Percentiles rank a stretch among this genome's conserved stretches.
phyloP scores from a whole-genome alignment of 1,139 yeast genomes.

The Pichia sp. region DNA sequence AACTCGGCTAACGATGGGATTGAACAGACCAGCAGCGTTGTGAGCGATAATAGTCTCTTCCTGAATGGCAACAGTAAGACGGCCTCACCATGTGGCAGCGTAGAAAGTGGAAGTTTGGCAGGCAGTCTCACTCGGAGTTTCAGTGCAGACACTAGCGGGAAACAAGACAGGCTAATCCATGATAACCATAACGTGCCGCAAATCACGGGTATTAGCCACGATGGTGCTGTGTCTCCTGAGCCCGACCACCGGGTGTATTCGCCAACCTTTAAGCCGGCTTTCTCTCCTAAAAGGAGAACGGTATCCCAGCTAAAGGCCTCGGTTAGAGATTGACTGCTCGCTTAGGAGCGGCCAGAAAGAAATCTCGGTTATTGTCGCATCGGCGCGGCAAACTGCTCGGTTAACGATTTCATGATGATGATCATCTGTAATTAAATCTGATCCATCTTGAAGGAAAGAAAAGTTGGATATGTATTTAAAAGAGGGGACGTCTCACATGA shows the following conservation, averaged over 20 bases:
- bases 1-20: not conserved
- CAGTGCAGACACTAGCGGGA: not conserved
- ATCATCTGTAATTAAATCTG: not conserved
- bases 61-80: not conserved
- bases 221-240: not conserved
- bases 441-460: not conserved
- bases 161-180: not conserved
- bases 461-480: not conserved
- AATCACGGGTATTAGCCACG: not conserved
- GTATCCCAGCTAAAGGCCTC: not conserved
- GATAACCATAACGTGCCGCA: not conserved
- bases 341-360: not conserved
- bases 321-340: not conserved
- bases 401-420: not conserved
- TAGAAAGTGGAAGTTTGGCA: not conserved
- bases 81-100: not conserved
- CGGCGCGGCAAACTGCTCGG: not conserved
- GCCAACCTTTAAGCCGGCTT: not conserved
- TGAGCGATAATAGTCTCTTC: slow-evolving; percentile 1
- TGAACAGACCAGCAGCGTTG: not conserved
- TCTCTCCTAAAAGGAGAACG: not conserved
- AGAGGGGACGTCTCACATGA: not conserved
- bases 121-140: not conserved
- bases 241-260: not conserved
- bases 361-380: not conserved